Percentiles rank a stretch among this genome's conserved stretches.
These are phyloP conservation scores for Termitomyces sp. DNA, from an alignment of 768 basidiomycete species.

Conservation along the genomic window DNA sequence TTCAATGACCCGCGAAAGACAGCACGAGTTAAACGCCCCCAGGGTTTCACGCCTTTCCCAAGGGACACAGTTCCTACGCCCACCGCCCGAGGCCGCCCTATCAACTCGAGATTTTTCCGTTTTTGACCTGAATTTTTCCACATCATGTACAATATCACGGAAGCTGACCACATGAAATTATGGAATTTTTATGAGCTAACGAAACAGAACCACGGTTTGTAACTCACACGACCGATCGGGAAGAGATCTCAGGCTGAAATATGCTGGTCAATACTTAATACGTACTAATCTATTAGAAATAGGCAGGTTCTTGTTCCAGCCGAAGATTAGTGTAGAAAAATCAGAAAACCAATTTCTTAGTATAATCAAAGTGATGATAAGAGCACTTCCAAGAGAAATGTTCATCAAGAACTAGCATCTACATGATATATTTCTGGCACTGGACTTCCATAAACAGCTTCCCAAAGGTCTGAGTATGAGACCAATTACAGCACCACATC, in stretches of 20 bases:
- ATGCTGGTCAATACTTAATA: too few species aligned
- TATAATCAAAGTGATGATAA: not conserved
- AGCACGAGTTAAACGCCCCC: constrained; percentile 31
- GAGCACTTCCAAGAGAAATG: not conserved
- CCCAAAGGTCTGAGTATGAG: not conserved
- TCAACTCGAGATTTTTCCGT: constrained; percentile 27
- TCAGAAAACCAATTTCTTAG: not conserved
- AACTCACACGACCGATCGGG: not conserved
- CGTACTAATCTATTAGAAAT: not conserved
- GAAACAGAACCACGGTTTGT: not conserved
- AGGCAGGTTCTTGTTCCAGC: not conserved
- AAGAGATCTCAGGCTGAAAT: not conserved
- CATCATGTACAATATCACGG: not conserved
- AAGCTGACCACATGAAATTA: not conserved
- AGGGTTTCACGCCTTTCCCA: constrained; percentile 16
- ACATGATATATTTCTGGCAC: too few species aligned
- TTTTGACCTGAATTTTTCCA: constrained; percentile 9
- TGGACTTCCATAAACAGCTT: not conserved
- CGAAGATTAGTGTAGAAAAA: not conserved
- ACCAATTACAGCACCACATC: not conserved
- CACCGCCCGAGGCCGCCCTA: constrained; percentile 12
- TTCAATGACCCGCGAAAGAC: constrained; percentile 31
- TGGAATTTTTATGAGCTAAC: not conserved
- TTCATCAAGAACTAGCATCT: not conserved
- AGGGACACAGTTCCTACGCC: constrained; percentile 10